phyloP scores from a whole-genome alignment of 768 basidiomycete species.

The Psilocybe sp. region DNA sequence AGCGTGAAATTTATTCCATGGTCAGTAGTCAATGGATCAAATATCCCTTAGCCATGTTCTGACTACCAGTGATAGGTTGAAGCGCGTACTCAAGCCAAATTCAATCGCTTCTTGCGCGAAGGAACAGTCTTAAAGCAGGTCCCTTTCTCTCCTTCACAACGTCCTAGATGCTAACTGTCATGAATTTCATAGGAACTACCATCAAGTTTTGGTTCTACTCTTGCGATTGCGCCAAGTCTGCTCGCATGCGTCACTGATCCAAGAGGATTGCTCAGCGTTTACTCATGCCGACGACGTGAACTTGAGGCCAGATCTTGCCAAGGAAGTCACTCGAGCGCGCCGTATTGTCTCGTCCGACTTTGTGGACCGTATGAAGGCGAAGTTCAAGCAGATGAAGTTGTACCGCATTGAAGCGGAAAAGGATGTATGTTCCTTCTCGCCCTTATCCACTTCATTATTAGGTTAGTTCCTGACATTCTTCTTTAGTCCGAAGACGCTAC shows the following conservation, averaged over 20 bases:
- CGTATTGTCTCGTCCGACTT: conserved; percentile 43
- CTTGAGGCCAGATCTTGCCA: conserved; percentile 27
- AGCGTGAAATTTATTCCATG: conserved; percentile 61
- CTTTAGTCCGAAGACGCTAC: conserved; percentile 44
- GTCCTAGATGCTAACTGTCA: background rate
- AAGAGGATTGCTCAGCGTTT: conserved; percentile 49
- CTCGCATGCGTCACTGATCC: conserved; percentile 65
- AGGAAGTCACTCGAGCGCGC: conserved; percentile 45
- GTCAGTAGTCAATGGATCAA: conserved; percentile 20
- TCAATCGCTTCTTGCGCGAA: conserved; percentile 59
- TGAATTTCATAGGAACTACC: conserved; percentile 43
- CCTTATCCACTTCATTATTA: background rate
- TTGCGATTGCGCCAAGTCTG: conserved; percentile 65
- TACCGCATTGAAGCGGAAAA: conserved; percentile 52
- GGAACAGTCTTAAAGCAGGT: conserved; percentile 68
- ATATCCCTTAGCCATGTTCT: background rate
- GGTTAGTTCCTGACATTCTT: background rate
- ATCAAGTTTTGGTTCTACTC: conserved; percentile 48
- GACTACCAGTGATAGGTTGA: conserved; percentile 39
- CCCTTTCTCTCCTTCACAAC: background rate
- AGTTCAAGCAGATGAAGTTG: conserved; percentile 39
- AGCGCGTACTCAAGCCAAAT: conserved; percentile 50
- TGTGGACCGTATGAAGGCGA: conserved; percentile 45
- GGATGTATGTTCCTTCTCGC: conserved; percentile 28
- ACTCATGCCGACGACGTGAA: conserved; percentile 38